Evolutionary conservation across 257 asterid genomes (phyloP).

Genomic region (Nicotiana knightiana): DNA sequence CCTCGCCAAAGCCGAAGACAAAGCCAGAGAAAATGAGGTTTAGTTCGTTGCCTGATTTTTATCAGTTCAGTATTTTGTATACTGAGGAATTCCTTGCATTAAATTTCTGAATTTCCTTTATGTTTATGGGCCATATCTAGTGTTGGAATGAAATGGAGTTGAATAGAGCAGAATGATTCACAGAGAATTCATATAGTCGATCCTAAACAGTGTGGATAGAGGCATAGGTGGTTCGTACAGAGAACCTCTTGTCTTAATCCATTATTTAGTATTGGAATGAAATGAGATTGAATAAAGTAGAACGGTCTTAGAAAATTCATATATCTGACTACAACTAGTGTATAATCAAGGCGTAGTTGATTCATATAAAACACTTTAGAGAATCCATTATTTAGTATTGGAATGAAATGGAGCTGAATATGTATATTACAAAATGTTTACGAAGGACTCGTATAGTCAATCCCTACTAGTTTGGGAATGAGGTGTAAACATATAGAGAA

Average conservation of each 20-base stretch:
- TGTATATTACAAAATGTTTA: background rate
- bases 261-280: background rate
- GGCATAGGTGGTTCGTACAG: background rate
- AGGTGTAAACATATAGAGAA: background rate
- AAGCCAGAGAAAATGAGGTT: conserved; percentile 3
- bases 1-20: conserved; percentile 1
- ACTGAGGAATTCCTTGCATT: background rate
- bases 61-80: background rate
- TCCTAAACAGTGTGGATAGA: background rate
- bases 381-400: background rate
- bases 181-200: background rate
- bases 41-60: background rate
- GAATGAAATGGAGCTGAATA: background rate
- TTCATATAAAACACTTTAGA: no score
- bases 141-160: background rate
- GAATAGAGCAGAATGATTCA: background rate
- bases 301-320: background rate
- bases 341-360: no score
- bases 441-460: background rate
- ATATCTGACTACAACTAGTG: background rate
- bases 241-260: background rate
- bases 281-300: background rate
- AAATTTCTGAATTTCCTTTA: background rate
- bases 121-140: no score
- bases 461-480: background rate